Evolutionary conservation across 2,329 filamentous ascomycete species (phyloP).

Genomic region (Penicillium sp.): DNA sequence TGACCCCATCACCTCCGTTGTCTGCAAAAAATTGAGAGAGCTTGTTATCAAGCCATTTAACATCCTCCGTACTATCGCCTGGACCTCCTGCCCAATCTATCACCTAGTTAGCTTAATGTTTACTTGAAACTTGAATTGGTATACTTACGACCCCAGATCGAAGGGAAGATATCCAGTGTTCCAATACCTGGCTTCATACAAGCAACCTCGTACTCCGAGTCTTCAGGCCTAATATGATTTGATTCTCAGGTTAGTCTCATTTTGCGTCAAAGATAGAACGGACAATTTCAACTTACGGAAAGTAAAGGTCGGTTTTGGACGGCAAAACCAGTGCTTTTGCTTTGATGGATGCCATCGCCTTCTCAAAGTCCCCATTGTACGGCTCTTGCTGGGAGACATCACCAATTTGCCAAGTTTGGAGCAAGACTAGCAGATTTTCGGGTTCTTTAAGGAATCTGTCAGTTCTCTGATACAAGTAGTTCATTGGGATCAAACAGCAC

Average conservation of each 20-base stretch:
- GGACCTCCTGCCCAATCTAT: constrained; percentile 65
- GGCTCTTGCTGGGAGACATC: constrained; percentile 68
- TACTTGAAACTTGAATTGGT: neutral
- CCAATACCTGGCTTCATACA: constrained; percentile 62
- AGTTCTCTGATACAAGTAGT: neutral
- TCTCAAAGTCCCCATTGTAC: constrained; percentile 66
- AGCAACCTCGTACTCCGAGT: constrained; percentile 70
- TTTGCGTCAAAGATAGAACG: neutral
- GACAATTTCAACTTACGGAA: constrained; percentile 55
- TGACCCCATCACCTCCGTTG: constrained; percentile 6
- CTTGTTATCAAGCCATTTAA: constrained; percentile 68
- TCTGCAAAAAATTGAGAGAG: constrained; percentile 54
- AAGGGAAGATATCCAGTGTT: constrained; percentile 55
- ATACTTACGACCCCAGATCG: constrained; percentile 62
- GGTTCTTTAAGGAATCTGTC: constrained; percentile 52
- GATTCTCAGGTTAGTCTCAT: neutral
- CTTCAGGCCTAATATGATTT: constrained; percentile 59
- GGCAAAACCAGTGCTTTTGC: constrained; percentile 72
- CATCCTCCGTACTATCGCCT: constrained; percentile 68
- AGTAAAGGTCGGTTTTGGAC: constrained; percentile 73
- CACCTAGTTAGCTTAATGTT: constrained; percentile 16
- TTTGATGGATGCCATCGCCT: constrained; percentile 67
- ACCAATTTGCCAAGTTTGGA: constrained; percentile 75
- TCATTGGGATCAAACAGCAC: constrained; percentile 28
- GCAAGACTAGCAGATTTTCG: constrained; percentile 72